Base-by-base conservation (phyloP, 2,329 filamentous ascomycete species). In the Rhynchosporium graminicola region DNA sequence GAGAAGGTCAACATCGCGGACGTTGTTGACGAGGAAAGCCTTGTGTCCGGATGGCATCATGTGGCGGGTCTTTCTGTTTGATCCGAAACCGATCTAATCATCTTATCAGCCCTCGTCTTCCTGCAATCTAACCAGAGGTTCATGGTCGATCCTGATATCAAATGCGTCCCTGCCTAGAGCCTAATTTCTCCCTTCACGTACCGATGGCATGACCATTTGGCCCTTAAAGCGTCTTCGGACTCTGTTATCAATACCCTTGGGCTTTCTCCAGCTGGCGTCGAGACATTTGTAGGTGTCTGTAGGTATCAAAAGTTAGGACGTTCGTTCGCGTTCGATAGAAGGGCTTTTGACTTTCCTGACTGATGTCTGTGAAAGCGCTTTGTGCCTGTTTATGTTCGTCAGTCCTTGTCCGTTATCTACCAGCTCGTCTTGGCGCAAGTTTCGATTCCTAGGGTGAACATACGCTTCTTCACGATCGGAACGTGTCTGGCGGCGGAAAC, bases 401-500 rank as follows among this genome's bases (percentile, higher is more conserved):
- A 65, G 58, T 60, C 36, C 45, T 26, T 33, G 29, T 62, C 42
- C 29, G 42, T 48, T 38, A 8, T 40, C 33, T 36, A 54, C 13
- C 8, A 57, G n/a, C 20, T 65, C 47, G 59, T 60, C 46, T 51
- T 29, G 51, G 43, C 36, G 40, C 50, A 60, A 45, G 38, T 52
- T 54, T 57, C 42, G 61, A 8, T 57, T 47, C 40, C 42, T 43
- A 13, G 40, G 50, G 48, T 59, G 73, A 77, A 92, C 92, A 79
- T 94, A 96, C 92, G 92, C 92, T 99, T 99, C 92, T 99, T 99
- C 79, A 99, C 91, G 87, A 99, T 99, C 78, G 93, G 89, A 79
- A 98, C 88, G 83, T 98, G 95, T 87, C 96, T 96, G 91, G 96
- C 96, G 83, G 94, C 91, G 89, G 93, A 87, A 87, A 94, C 92